Base-by-base conservation (phyloP, 441 rosid genomes). In the Erodium chrysanthum region DNA sequence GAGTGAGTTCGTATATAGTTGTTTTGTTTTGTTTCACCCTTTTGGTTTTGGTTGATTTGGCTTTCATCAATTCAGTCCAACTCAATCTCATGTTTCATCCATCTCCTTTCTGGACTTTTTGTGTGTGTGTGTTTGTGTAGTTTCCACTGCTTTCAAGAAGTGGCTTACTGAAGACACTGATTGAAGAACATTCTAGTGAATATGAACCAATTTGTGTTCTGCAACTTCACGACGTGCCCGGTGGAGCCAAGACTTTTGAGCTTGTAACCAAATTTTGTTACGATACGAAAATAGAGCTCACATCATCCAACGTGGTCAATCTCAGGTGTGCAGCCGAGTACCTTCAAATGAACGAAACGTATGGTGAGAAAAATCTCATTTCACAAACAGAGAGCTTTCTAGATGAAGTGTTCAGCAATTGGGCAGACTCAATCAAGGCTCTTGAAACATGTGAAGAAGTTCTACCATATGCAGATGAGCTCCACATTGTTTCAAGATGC, bases 81-180 rank as follows among this genome's bases (percentile, higher is more conserved):
- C 15, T 21, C 23, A 8, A 22, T 21, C 61, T 56, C 14, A 56
- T 61, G 35, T 27, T 27, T 70, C 61, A 33, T 35, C 9, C 40
- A 35, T 35, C 9, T 35, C 40, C 10, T 0, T 35, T 35, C 40
- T 35, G n/a, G 44, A 48, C 52, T 72, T n/a, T 35, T 33, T 18
- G 64, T 37, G 76, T 69, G 63, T 37, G 76, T 69, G 17, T 44
- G n/a, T 76, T 29, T 29, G 33, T 29, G 33, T 35, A 90, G 98
- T 91, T 93, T 76, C 98, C 98, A 0, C 71, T 93, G 86, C 82
- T 93, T 61, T 91, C 96, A 17, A 84, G 91, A 82, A 93, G 98
- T 77, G 80, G 82, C 67, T 72, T 83, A 23, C 79, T 93, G 7
- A 88, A 81, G 75, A 72, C 76, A 65, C 81, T 81, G n/a, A 83